Percentiles rank a stretch among this genome's conserved stretches.
Evolutionary conservation across 2,329 filamentous ascomycete genomes (phyloP).

Genomic region (Colletotrichum lindemuthianum): DNA sequence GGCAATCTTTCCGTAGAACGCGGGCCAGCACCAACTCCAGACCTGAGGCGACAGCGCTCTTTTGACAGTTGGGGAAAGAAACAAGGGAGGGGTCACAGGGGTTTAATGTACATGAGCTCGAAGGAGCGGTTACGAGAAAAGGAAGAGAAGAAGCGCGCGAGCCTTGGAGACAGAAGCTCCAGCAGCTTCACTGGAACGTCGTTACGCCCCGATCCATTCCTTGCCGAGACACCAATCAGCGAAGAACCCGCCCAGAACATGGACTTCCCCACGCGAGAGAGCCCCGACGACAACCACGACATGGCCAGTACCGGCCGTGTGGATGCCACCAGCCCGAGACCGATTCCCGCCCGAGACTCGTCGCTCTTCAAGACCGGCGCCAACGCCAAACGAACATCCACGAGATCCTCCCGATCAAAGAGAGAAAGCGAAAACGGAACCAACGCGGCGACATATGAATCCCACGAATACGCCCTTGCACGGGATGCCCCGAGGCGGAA

Average conservation of each 20-base stretch:
- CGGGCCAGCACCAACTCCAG: slow-evolving; percentile 54
- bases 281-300: slow-evolving; percentile 37
- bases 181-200: slow-evolving; percentile 51
- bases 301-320: slow-evolving; percentile 42
- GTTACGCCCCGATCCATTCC: slow-evolving; percentile 57
- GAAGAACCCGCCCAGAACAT: slow-evolving; percentile 58
- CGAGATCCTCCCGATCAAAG: slow-evolving; percentile 60
- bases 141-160: slow-evolving; percentile 70
- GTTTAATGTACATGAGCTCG: slow-evolving; percentile 79
- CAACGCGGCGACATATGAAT: slow-evolving; percentile 56
- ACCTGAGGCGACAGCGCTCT: slow-evolving; percentile 61
- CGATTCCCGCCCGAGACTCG: slow-evolving; percentile 75
- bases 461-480: slow-evolving; percentile 43
- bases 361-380: slow-evolving; percentile 69
- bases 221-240: slow-evolving; percentile 64
- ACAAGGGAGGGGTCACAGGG: slow-evolving; percentile 61
- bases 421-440: slow-evolving; percentile 53
- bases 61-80: slow-evolving; percentile 72
- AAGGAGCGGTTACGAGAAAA: slow-evolving; percentile 72
- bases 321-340: slow-evolving; percentile 56
- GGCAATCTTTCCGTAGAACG: slow-evolving; percentile 73
- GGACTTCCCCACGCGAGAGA: slow-evolving; percentile 40
- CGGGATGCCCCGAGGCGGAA: slow-evolving; percentile 37
- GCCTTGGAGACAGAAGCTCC: slow-evolving; percentile 51
- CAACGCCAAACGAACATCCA: slow-evolving; percentile 63